Evolutionary conservation across 495 filamentous ascomycete genomes (phyloP).

Genomic region (Xylaria acuta): DNA sequence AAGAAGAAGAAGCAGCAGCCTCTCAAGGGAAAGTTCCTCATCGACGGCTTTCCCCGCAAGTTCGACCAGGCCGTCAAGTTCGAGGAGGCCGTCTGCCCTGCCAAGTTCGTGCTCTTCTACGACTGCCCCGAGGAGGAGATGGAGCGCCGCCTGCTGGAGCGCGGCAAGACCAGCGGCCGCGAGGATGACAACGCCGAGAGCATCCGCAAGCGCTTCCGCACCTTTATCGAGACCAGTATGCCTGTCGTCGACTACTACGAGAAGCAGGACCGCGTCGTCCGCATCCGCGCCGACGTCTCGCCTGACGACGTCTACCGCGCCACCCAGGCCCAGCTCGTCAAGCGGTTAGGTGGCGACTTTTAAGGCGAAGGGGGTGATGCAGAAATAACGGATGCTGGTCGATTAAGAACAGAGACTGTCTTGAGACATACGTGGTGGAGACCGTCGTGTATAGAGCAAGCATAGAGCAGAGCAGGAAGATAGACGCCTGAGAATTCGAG

Average conservation of each 20-base stretch:
- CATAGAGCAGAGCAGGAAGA: slow-evolving; percentile 1
- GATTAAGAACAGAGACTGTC: neutral
- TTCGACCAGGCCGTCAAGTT: slow-evolving; percentile 96
- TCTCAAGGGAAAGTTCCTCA: slow-evolving; percentile 71
- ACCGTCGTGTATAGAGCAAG: slow-evolving; percentile 11
- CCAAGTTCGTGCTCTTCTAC: slow-evolving; percentile 85
- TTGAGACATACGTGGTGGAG: neutral
- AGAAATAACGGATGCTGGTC: neutral
- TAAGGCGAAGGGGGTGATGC: slow-evolving; percentile 12
- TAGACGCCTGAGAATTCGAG: slow-evolving; percentile 7
- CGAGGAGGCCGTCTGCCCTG: slow-evolving; percentile 84
- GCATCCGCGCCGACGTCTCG: slow-evolving; percentile 68
- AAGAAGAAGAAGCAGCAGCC: no score
- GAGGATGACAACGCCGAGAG: slow-evolving; percentile 93
- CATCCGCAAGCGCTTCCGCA: slow-evolving; percentile 93
- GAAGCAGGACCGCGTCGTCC: slow-evolving; percentile 76
- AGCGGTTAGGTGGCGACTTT: slow-evolving; percentile 40
- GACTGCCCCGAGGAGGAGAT: slow-evolving; percentile 90
- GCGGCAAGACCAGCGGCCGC: slow-evolving; percentile 89
- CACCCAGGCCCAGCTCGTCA: slow-evolving; percentile 57
- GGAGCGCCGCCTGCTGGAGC: slow-evolving; percentile 79
- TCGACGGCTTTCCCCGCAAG: slow-evolving; percentile 95
- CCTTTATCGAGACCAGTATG: slow-evolving; percentile 95
- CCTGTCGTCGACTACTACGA: slow-evolving; percentile 90
- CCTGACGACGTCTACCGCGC: slow-evolving; percentile 78